Conservation (phyloP, 2,329 filamentous ascomycete species). For the Ascochyta koolunga region DNA sequence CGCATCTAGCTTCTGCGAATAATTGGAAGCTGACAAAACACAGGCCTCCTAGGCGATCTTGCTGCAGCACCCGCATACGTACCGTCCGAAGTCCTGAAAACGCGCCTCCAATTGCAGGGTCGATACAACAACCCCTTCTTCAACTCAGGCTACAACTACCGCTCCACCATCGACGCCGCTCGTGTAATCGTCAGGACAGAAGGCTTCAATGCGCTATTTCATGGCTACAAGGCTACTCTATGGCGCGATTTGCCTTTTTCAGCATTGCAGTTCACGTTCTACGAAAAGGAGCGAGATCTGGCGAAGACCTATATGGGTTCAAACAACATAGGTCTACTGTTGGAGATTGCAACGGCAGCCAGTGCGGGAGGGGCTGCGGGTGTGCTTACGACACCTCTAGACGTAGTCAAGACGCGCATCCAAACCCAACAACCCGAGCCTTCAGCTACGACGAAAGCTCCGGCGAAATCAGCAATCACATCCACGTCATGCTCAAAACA, state of each 20-base stretch:
- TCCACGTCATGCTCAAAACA: slow-evolving; percentile 41
- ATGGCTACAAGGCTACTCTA: slow-evolving; percentile 96
- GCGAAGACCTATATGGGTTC: slow-evolving; percentile 79
- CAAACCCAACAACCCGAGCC: slow-evolving; percentile 82
- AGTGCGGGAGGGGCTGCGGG: slow-evolving; percentile 91
- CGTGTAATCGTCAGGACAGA: slow-evolving; percentile 84
- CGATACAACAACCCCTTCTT: slow-evolving; percentile 95
- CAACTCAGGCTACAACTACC: slow-evolving; percentile 94
- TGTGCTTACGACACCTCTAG: slow-evolving; percentile 91
- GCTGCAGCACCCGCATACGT: slow-evolving; percentile 94
- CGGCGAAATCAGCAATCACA: slow-evolving; percentile 24
- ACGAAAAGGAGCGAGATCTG: slow-evolving; percentile 88
- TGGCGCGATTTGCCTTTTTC: slow-evolving; percentile 95
- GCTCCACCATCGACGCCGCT: slow-evolving; percentile 80
- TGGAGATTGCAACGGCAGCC: slow-evolving; percentile 89
- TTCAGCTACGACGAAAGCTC: slow-evolving; percentile 18
- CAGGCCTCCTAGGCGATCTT: slow-evolving; percentile 87
- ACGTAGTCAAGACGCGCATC: slow-evolving; percentile 95
- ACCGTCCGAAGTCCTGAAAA: slow-evolving; percentile 96
- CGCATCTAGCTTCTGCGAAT: slow-evolving; percentile 42
- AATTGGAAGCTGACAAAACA: not conserved
- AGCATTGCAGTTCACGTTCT: slow-evolving; percentile 96
- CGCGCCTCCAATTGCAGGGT: slow-evolving; percentile 92
- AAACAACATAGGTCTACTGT: slow-evolving; percentile 79
- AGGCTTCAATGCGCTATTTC: slow-evolving; percentile 84